Evolutionary conservation across 768 basidiomycete species (phyloP).

Genomic region (Udeniomyces megalosporus): DNA sequence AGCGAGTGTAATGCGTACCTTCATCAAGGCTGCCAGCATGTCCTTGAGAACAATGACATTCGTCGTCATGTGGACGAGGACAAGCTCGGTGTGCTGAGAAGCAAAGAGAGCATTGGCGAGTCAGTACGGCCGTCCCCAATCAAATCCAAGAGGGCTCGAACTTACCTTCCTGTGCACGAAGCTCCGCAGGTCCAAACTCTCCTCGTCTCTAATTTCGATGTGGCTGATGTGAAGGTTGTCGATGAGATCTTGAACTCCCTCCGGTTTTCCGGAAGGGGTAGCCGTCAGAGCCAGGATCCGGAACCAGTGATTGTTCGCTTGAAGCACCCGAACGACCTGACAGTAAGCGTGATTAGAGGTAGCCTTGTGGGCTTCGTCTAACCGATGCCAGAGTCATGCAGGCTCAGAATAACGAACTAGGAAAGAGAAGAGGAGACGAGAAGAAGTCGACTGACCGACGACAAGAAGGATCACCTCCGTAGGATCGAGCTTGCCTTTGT

Average conservation of each 20-base stretch:
- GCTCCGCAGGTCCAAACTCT: slow-evolving; percentile 64
- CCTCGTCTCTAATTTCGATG: slow-evolving; percentile 86
- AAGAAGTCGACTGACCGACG: slow-evolving; percentile 43
- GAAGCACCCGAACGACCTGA: slow-evolving; percentile 69
- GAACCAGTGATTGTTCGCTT: slow-evolving; percentile 87
- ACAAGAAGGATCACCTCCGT: slow-evolving; percentile 71
- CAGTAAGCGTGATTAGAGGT: slow-evolving; percentile 88
- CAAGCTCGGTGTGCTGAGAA: slow-evolving; percentile 3
- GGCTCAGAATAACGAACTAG: background rate
- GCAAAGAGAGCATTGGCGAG: background rate
- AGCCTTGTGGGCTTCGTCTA: slow-evolving; percentile 90
- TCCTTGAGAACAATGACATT: slow-evolving; percentile 12
- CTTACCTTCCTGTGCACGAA: slow-evolving; percentile 77
- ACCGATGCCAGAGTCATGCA: background rate
- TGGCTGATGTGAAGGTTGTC: slow-evolving; percentile 85
- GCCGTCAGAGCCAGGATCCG: slow-evolving; percentile 86
- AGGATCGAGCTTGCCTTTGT: slow-evolving; percentile 54
- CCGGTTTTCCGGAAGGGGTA: slow-evolving; percentile 61
- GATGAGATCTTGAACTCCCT: slow-evolving; percentile 78
- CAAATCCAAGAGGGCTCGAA: background rate
- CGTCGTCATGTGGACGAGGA: slow-evolving; percentile 10
- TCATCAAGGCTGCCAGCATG: background rate
- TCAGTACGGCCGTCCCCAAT: too few species aligned
- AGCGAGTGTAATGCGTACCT: background rate
- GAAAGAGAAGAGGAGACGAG: background rate